Conservation (phyloP, 805 yeast species). For the Jamesozyma jinghongensis region DNA sequence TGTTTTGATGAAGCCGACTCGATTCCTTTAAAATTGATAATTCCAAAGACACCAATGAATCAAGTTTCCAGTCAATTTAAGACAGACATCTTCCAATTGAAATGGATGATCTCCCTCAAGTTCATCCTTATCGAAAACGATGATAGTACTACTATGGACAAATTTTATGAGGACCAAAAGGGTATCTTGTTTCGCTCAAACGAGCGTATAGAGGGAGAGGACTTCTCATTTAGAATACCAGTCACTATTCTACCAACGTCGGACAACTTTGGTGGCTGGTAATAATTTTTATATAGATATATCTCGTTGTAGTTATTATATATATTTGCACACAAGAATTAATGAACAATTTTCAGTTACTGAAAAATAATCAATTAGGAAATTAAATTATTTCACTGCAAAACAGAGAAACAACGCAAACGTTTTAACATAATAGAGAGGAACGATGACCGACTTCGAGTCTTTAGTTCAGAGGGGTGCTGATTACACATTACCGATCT, state of each 20-base stretch:
- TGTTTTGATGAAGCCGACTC: constrained; percentile 23
- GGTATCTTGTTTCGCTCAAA: constrained; percentile 31
- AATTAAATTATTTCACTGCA: too few species aligned
- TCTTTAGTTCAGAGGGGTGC: constrained; percentile 8
- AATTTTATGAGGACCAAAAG: constrained; percentile 31
- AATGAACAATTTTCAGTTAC: too few species aligned
- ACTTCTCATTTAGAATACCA: constrained; percentile 39
- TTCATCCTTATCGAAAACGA: constrained; percentile 27
- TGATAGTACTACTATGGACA: constrained; percentile 9
- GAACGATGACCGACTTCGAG: constrained; percentile 5
- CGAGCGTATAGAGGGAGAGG: constrained; percentile 32
- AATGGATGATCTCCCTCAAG: constrained; percentile 32
- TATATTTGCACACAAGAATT: too few species aligned
- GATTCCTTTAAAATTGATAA: constrained; percentile 23
- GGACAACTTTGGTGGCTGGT: constrained; percentile 42
- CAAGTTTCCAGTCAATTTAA: constrained; percentile 34
- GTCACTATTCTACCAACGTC: constrained; percentile 38
- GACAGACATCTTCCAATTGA: constrained; percentile 32
- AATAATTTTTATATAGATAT: constrained; percentile 4
- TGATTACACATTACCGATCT: constrained; percentile 8
- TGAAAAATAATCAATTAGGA: too few species aligned
- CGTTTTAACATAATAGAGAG: too few species aligned
- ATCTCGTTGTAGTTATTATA: too few species aligned
- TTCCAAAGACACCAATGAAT: constrained; percentile 30
- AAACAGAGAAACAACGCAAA: too few species aligned